Conservation (phyloP, 331 rosid species). For the Dryas integrifolia region DNA sequence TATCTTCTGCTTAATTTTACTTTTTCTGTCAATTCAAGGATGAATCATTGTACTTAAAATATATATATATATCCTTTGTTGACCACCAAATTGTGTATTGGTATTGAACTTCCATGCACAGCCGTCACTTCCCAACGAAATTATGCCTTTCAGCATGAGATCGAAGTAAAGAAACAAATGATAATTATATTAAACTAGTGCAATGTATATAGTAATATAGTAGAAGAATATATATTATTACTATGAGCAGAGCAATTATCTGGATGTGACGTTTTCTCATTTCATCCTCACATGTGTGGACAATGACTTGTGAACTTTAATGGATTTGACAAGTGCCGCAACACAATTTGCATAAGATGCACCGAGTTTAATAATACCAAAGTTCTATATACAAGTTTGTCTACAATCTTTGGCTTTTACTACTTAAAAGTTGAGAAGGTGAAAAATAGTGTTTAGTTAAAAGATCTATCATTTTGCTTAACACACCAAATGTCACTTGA, state of each 20-base stretch:
- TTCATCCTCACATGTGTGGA: background rate
- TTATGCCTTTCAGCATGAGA: background rate
- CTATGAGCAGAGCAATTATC: background rate
- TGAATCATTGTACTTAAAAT: conserved; percentile 9
- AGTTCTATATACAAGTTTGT: background rate
- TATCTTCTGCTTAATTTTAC: background rate
- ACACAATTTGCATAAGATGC: background rate
- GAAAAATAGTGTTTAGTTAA: background rate
- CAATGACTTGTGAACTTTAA: background rate
- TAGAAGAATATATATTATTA: background rate
- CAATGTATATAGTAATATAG: background rate
- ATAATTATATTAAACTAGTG: background rate
- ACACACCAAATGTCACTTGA: too few species aligned
- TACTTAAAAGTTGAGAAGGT: background rate
- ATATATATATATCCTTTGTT: background rate
- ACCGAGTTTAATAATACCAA: background rate
- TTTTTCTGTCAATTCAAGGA: conserved; percentile 14
- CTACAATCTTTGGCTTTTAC: background rate
- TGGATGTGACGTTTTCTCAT: background rate
- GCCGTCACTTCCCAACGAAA: conserved; percentile 17
- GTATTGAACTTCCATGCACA: conserved; percentile 1
- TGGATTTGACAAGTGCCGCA: background rate
- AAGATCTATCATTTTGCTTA: too few species aligned
- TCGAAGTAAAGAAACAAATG: conserved; percentile 2
- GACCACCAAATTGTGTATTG: conserved; percentile 1